Evolutionary conservation across 208 protist species (phyloP), one percentile per base, ranked within the genome.

Genomic region (Crithidia sp.): DNA sequence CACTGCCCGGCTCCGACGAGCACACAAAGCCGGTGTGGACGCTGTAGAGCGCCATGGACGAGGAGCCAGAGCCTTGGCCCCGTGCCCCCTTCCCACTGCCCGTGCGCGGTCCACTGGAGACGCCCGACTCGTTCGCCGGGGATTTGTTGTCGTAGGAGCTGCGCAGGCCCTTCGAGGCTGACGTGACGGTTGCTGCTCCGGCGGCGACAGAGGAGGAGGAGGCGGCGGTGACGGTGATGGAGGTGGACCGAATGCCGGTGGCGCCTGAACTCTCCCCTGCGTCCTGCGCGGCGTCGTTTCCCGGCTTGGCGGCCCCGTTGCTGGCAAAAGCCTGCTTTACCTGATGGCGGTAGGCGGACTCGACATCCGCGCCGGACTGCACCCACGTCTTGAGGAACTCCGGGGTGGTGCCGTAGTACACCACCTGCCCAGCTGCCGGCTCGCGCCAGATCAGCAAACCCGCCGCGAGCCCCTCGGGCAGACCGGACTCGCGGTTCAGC

Each of bases 311-410:
- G 2, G 9, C 49, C 1, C 41, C 40, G 39, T 28, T 54, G 28
- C 36, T 36, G 5, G 14, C 9, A 8, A 10, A 40, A 19, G 40
- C 8, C 40, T 62, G 63, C 41, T 76, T 61, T 10, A 69, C 52
- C 14, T 78, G 64, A 17, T 79, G 49, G 44, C 44, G 41, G 57
- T 81, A 81, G 8, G 69, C 71, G 16, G 55, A 12, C 63, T 71
- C 55, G 8, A 75, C 73, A 7, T 81, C 67, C 19, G 40, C 58
- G 8, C 66, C 70, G 41, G 83, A 76, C 69, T 85, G 69, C 17
- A 76, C 17, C 84, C 79, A 85, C 62, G 73, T 68, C 75, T 88
- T 85, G 7, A 85, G 40, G 44, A 88, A 88, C 12, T 81, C 77
- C 0, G 84, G 84, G 3, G 74, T 85, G 40, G 78, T 88, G 62